Conservation (phyloP, 805 yeast species). For the Candida succiphila region DNA sequence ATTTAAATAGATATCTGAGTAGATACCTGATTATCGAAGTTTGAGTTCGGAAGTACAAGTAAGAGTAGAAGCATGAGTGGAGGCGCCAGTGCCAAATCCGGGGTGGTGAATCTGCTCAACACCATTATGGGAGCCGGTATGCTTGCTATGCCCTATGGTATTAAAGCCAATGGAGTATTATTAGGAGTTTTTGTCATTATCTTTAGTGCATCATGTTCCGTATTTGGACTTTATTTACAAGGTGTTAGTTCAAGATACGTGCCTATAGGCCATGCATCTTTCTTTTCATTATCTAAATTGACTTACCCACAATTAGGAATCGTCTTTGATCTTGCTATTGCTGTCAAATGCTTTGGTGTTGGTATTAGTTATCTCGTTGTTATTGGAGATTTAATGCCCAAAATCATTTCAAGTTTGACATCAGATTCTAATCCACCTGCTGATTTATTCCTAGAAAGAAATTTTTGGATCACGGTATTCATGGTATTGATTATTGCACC, state of each 20-base stretch:
- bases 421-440: conserved; percentile 8
- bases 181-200: conserved; percentile 30
- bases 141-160: conserved; percentile 63
- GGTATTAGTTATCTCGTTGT: conserved; percentile 59
- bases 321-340: conserved; percentile 57
- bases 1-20: too few relatives aligned
- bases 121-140: conserved; percentile 61
- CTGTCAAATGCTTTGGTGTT: conserved; percentile 64
- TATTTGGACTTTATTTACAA: conserved; percentile 55
- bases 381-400: conserved; percentile 65
- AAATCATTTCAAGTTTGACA: conserved; percentile 30
- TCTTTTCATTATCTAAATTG: conserved; percentile 50
- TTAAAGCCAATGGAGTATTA: conserved; percentile 37
- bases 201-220: conserved; percentile 36
- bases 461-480: conserved; percentile 53
- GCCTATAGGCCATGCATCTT: conserved; percentile 52
- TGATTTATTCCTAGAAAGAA: conserved; percentile 26
- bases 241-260: conserved; percentile 46
- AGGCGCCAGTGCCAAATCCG: conserved; percentile 33
- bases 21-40: too few relatives aligned
- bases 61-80: too few relatives aligned
- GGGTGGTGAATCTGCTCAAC: conserved; percentile 42
- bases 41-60: too few relatives aligned
- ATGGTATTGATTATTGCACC: conserved; percentile 44
- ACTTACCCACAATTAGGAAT: conserved; percentile 54